Percentiles rank a stretch among this genome's conserved stretches.
Conservation (phyloP, 306 rosid genomes). For the Castanea mollissima region DNA sequence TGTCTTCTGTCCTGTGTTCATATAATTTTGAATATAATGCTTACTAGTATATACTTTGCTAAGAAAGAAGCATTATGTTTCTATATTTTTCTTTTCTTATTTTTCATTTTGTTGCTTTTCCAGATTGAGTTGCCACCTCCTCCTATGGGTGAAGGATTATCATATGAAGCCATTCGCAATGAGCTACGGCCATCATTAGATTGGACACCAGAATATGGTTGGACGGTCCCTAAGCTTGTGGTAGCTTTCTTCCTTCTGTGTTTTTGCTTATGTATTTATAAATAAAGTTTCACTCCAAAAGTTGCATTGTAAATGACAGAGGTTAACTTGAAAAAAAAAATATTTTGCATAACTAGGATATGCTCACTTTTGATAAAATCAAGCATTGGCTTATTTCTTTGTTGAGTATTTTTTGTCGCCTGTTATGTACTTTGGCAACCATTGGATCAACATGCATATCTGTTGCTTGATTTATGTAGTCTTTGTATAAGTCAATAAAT, state of each 20-base stretch:
- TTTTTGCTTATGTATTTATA: constrained; percentile 8
- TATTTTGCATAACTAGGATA: neutral
- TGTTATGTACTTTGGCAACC: neutral
- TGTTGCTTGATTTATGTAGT: neutral
- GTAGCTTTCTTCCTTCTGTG: constrained; percentile 37
- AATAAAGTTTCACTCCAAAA: neutral
- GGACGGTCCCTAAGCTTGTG: constrained; percentile 62
- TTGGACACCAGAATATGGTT: constrained; percentile 69
- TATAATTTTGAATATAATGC: neutral
- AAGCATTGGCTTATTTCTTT: neutral
- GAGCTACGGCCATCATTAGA: constrained; percentile 83
- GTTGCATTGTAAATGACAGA: neutral
- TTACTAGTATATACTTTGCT: neutral
- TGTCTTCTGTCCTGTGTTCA: neutral
- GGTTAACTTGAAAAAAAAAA: neutral
- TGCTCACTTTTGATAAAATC: neutral
- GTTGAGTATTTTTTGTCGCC: neutral
- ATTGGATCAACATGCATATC: neutral
- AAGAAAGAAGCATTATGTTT: neutral
- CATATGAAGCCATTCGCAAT: constrained; percentile 45
- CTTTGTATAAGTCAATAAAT: neutral
- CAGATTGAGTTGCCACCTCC: constrained; percentile 67
- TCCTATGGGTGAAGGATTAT: constrained; percentile 78
- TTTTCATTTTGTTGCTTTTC: constrained; percentile 21
- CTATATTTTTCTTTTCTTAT: neutral